phyloP scores from a whole-genome alignment of 768 basidiomycete genomes.

The Gloeophyllum trabeum region DNA sequence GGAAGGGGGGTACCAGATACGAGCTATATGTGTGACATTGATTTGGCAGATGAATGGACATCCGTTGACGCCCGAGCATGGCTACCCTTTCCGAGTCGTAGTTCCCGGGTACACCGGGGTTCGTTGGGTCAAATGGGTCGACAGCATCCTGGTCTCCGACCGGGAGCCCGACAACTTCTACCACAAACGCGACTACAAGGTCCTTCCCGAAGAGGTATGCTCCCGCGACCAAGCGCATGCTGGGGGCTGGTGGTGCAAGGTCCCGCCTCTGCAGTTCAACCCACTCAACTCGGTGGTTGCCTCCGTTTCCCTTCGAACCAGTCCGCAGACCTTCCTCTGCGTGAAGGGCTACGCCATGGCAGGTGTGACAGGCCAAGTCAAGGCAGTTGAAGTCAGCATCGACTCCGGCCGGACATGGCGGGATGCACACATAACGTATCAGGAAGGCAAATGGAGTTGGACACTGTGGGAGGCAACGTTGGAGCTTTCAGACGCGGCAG shows the following conservation, averaged over 20 bases:
- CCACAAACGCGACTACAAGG: slow-evolving; percentile 62
- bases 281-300: slow-evolving; percentile 52
- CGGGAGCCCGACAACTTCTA: slow-evolving; percentile 59
- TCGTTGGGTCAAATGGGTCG: slow-evolving; percentile 71
- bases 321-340: neutral
- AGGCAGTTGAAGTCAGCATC: slow-evolving; percentile 35
- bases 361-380: slow-evolving; percentile 30
- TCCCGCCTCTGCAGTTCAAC: slow-evolving; percentile 45
- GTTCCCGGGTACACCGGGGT: slow-evolving; percentile 60
- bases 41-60: slow-evolving; percentile 52
- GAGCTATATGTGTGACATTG: too few relatives aligned
- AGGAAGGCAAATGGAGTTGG: slow-evolving; percentile 65
- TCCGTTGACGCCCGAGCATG: slow-evolving; percentile 45
- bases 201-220: slow-evolving; percentile 14
- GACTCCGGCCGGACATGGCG: slow-evolving; percentile 44
- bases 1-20: too few relatives aligned
- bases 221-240: slow-evolving; percentile 10
- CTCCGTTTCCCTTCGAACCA: neutral
- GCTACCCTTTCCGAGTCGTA: slow-evolving; percentile 55
- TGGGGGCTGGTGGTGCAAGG: slow-evolving; percentile 35
- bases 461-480: slow-evolving; percentile 53
- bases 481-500: slow-evolving; percentile 12
- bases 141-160: slow-evolving; percentile 40
- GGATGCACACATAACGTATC: slow-evolving; percentile 40
- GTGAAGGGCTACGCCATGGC: slow-evolving; percentile 51